Evolutionary conservation across 2,329 filamentous ascomycete species (phyloP).

Genomic region (Fusarium pseudonygamai): DNA sequence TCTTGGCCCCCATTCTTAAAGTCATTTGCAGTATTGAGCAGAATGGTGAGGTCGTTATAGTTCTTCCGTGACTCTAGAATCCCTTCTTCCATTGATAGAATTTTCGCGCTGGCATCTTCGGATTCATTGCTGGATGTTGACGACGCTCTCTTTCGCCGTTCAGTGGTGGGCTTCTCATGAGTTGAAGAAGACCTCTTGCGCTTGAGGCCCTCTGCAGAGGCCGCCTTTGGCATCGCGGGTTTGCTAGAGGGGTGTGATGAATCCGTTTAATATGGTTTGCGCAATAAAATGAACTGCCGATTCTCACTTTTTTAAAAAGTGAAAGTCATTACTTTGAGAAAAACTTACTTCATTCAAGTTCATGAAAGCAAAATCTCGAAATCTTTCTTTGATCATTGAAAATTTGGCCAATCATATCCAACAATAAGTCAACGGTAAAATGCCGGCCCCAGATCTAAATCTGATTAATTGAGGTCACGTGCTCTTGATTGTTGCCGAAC

Average conservation of each 20-base stretch:
- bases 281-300: neutral
- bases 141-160: slow-evolving; percentile 57
- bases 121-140: slow-evolving; percentile 59
- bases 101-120: slow-evolving; percentile 68
- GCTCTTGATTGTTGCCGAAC: slow-evolving; percentile 50
- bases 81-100: slow-evolving; percentile 79
- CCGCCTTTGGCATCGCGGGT: slow-evolving; percentile 41
- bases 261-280: neutral
- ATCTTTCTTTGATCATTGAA: slow-evolving; percentile 44
- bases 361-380: slow-evolving; percentile 42
- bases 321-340: neutral
- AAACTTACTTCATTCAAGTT: slow-evolving; percentile 27
- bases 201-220: slow-evolving; percentile 53
- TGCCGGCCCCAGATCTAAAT: slow-evolving; percentile 41
- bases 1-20: slow-evolving; percentile 60
- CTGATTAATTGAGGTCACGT: slow-evolving; percentile 48
- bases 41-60: slow-evolving; percentile 86
- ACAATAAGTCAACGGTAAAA: slow-evolving; percentile 35
- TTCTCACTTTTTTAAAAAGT: neutral
- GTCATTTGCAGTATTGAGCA: slow-evolving; percentile 68
- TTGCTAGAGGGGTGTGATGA: neutral
- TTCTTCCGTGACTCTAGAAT: slow-evolving; percentile 88
- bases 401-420: slow-evolving; percentile 44
- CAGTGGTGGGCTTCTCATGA: slow-evolving; percentile 58
- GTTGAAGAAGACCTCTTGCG: slow-evolving; percentile 61